Evolutionary conservation across 2,329 filamentous ascomycete genomes (phyloP).

Genomic region (Aulographum hederae): DNA sequence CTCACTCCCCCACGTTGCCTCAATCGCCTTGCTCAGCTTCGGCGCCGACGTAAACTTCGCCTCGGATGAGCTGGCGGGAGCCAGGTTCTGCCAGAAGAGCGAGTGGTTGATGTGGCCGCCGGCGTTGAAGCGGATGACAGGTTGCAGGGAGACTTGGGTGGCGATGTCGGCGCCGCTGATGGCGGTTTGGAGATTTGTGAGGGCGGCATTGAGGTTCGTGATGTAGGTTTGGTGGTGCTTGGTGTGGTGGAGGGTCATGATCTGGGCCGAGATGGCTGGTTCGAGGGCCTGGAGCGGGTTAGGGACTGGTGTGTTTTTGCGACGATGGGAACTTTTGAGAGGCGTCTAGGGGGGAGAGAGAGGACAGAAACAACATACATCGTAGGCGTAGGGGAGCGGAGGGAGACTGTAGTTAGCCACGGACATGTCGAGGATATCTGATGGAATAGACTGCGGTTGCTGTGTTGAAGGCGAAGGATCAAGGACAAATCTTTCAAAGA

Average conservation of each 20-base stretch:
- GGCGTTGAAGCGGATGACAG: conserved; percentile 68
- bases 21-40: conserved; percentile 41
- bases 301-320: background rate
- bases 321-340: conserved; percentile 17
- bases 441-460: too few species aligned
- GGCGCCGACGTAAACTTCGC: conserved; percentile 39
- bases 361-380: too few species aligned
- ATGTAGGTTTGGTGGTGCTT: conserved; percentile 69
- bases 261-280: conserved; percentile 56
- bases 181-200: conserved; percentile 40
- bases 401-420: conserved; percentile 39
- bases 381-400: conserved; percentile 47
- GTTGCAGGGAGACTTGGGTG: conserved; percentile 47
- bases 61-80: conserved; percentile 39
- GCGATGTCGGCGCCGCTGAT: conserved; percentile 39
- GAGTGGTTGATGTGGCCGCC: conserved; percentile 89
- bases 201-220: conserved; percentile 52
- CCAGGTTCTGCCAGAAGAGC: conserved; percentile 77
- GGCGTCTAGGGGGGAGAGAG: too few species aligned
- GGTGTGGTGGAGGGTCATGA: conserved; percentile 65
- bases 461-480: too few species aligned
- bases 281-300: conserved; percentile 38
- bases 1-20: conserved; percentile 48
- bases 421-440: too few species aligned
- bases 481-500: too few species aligned